Percentiles rank a stretch among this genome's conserved stretches.
These are phyloP conservation scores for Colletotrichum limetticola DNA, from an alignment of 2,329 filamentous ascomycete species.

Conservation along the genomic window DNA sequence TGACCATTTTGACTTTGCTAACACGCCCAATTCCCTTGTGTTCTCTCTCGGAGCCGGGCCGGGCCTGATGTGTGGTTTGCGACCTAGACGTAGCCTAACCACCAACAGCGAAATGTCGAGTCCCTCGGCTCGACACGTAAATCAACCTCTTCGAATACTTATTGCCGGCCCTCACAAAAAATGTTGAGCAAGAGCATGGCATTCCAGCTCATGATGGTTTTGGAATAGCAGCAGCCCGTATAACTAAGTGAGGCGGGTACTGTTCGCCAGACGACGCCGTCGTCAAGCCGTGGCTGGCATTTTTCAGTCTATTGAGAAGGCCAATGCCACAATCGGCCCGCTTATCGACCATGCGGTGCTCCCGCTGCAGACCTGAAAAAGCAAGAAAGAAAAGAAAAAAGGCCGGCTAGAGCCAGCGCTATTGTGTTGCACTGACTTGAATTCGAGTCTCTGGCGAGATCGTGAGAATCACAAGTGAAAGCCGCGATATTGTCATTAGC, in stretches of 20 bases:
- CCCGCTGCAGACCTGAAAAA: neutral
- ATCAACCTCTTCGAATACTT: neutral
- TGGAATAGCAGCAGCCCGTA: neutral
- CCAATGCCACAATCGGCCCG: constrained; percentile 4
- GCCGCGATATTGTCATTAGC: neutral
- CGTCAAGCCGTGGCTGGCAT: neutral
- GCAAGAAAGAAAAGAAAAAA: neutral
- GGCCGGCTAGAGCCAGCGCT: neutral
- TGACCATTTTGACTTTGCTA: neutral
- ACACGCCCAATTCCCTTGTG: too few species aligned
- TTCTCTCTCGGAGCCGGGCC: neutral
- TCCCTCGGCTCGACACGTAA: neutral
- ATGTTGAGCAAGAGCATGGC: neutral
- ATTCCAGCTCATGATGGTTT: neutral
- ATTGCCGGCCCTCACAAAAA: neutral
- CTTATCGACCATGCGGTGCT: neutral
- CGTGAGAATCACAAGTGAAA: neutral
- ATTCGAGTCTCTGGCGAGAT: neutral
- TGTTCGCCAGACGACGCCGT: neutral
- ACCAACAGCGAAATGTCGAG: neutral
- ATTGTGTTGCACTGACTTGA: neutral
- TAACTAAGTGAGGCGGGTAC: neutral
- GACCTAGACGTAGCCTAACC: neutral
- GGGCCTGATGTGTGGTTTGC: neutral
- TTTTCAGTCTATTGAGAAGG: neutral